Evolutionary conservation across 1,139 yeast species (phyloP), one percentile per base, ranked within the genome.

Genomic region (Blastobotrys apis): DNA sequence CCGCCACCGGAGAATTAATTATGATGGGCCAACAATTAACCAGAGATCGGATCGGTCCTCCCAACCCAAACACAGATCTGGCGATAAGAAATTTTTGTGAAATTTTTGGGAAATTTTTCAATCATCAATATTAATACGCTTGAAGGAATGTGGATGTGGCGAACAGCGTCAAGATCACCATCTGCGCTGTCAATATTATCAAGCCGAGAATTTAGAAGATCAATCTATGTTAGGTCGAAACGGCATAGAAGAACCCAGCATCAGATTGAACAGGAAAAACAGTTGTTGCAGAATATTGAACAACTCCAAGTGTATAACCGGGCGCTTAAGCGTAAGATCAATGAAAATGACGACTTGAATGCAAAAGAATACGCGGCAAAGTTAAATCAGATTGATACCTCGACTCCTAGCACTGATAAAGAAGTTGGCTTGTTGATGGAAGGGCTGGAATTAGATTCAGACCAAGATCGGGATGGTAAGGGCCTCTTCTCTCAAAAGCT

Each of bases 281-380:
- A 42, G 13, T 33, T 46, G 37, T 49, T 44, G 25, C 40, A 40
- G 12, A 49, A 51, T 33, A 49, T 59, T 27, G 43, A 47, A 27
- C 56, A 60, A 41, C 47, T 58, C 20, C 55, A 57, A 21, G 53
- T 53, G 9, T 59, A 60, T 40, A 49, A 54, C 5, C 40, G 43
- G 2, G 53, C 56, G 2, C 42, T 60, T 40, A 47, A 52, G 27
- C 40, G 47, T 16, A 53, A 53, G 21, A 54, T 59, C 8, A 35
- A 45, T 23, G 43, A 48, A 23, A 43, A 50, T 32, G 59, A 57
- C 21, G 60, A 57, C 27, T 22, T 33, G 16, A 44, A 40, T 30
- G 45, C 45, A 12, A 44, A 45, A 23, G 35, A 41, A 22, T 20
- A 39, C 25, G 48, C 49, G 9, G 51, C 51, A 3, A 31, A 37